phyloP scores from a whole-genome alignment of 129 eudicot genomes.

The Ambrosia trifida region DNA sequence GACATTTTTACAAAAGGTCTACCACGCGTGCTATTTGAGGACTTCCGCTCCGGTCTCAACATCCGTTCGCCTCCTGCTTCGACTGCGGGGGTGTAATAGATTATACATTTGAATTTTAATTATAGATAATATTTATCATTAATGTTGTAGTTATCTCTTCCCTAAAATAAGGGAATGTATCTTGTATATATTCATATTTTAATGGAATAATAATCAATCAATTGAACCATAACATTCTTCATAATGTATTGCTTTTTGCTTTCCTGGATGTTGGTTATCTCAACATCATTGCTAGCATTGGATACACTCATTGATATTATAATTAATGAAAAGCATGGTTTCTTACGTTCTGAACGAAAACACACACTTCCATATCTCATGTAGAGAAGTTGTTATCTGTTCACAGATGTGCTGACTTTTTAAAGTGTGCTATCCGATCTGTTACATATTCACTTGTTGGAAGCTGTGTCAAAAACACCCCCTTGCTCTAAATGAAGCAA shows the following conservation, averaged over 20 bases:
- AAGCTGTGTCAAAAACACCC: conserved; percentile 68
- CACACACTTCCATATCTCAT: conserved; percentile 49
- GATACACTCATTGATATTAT: conserved; percentile 77
- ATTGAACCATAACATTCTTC: no score
- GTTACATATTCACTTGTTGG: conserved; percentile 68
- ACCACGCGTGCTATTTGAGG: no score
- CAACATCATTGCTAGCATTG: conserved; percentile 77
- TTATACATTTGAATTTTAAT: no score
- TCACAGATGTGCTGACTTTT: conserved; percentile 71
- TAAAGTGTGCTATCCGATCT: conserved; percentile 69
- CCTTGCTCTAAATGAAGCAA: conserved; percentile 54
- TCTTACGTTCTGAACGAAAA: conserved; percentile 50
- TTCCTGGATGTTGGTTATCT: conserved; percentile 33
- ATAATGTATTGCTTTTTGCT: conserved; percentile 6
- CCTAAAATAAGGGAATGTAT: no score
- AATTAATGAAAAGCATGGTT: conserved; percentile 42
- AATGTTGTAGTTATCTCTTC: no score
- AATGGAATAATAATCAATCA: no score
- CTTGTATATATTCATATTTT: no score
- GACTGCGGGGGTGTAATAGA: no score
- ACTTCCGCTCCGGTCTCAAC: no score
- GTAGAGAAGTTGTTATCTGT: conserved; percentile 58
- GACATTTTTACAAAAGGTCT: no score
- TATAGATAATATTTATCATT: no score
- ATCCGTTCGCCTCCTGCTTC: no score